A percentile compares a stretch with the other conserved stretches of the same genome.
Evolutionary conservation across 1,284 basidiomycete genomes (phyloP).

Genomic region (Marasmius oreades): DNA sequence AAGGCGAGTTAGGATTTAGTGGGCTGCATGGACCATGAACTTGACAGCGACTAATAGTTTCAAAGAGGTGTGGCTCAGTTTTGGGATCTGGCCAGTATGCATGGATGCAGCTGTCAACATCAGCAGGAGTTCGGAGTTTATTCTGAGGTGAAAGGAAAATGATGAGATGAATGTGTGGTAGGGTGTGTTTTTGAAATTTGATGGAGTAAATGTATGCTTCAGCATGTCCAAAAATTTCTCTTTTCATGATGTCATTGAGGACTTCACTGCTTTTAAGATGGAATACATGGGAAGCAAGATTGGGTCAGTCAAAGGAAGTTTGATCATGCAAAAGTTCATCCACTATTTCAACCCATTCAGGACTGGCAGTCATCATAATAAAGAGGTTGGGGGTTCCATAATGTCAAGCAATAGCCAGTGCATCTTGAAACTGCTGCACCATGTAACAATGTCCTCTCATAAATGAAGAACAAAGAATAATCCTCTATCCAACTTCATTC

Average conservation of each 20-base stretch:
- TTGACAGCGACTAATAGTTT: conserved; percentile 25
- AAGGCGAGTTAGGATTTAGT: conserved; percentile 20
- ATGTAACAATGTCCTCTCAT: conserved; percentile 34
- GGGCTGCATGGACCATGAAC: conserved; percentile 33
- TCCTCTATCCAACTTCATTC: conserved; percentile 24
- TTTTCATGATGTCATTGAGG: too few species aligned
- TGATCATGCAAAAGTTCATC: conserved; percentile 32
- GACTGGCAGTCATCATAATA: conserved; percentile 45
- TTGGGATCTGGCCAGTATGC: conserved; percentile 22
- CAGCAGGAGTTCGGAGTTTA: conserved; percentile 7
- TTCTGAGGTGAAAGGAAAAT: conserved; percentile 21
- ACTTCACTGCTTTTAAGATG: conserved; percentile 28
- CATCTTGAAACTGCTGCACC: conserved; percentile 40
- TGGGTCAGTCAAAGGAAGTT: conserved; percentile 33
- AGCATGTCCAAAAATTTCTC: too few species aligned
- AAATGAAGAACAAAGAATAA: conserved; percentile 38
- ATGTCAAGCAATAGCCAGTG: conserved; percentile 34
- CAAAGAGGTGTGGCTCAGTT: conserved; percentile 23
- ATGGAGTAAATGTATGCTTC: too few species aligned
- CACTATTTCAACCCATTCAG: conserved; percentile 37
- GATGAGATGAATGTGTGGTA: conserved; percentile 34
- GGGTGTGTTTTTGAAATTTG: too few species aligned
- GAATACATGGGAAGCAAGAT: conserved; percentile 41
- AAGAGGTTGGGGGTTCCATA: conserved; percentile 37
- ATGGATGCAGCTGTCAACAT: conserved; percentile 26